Conservation (phyloP, 164 flowering plant species). For the Tinospora cordifolia region DNA sequence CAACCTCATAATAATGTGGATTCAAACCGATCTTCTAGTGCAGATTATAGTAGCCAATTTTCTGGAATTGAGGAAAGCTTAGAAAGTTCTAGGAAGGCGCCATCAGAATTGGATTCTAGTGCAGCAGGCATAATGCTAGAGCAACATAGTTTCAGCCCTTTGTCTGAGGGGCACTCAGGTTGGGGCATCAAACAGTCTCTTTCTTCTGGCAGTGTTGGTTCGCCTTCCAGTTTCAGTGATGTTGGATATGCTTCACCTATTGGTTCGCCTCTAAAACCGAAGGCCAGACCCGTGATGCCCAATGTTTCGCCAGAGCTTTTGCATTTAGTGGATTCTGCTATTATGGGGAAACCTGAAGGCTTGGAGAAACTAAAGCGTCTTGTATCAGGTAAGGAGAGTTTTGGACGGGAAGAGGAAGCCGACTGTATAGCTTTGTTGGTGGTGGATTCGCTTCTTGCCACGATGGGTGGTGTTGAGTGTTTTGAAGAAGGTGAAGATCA, state of each 20-base stretch:
- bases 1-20: constrained; percentile 21
- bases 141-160: constrained; percentile 29
- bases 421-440: constrained; percentile 57
- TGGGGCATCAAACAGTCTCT: constrained; percentile 26
- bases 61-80: constrained; percentile 30
- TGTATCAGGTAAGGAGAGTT: constrained; percentile 62
- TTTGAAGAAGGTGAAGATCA: constrained; percentile 78
- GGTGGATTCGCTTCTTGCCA: constrained; percentile 89
- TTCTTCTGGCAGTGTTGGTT: constrained; percentile 55
- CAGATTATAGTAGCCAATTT: constrained; percentile 31
- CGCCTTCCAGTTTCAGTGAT: constrained; percentile 28
- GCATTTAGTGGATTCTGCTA: constrained; percentile 96
- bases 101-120: constrained; percentile 31
- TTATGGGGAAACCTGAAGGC: constrained; percentile 91
- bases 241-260: constrained; percentile 42
- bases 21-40: constrained; percentile 24
- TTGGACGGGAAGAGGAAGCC: constrained; percentile 57
- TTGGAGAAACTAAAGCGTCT: constrained; percentile 70
- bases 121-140: constrained; percentile 26
- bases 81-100: constrained; percentile 20
- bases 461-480: constrained; percentile 98
- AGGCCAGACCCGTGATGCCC: constrained; percentile 58
- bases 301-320: constrained; percentile 92
- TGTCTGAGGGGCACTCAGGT: constrained; percentile 25
- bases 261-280: constrained; percentile 54